phyloP scores from a whole-genome alignment of 805 yeast genomes.

The Wickerhamiella galacta region DNA sequence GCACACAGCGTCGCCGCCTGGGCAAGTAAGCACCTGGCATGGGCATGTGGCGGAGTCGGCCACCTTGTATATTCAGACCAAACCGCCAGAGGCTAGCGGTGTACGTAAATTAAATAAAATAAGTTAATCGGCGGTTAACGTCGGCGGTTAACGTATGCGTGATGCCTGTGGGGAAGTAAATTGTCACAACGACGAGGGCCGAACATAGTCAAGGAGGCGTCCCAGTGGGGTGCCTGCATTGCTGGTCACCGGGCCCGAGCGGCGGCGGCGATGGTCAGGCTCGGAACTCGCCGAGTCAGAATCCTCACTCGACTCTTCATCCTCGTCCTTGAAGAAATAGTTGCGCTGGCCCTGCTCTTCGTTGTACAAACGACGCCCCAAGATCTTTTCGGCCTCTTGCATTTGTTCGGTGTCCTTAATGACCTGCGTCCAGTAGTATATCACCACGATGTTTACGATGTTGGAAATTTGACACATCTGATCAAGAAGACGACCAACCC shows the following conservation, averaged over 20 bases:
- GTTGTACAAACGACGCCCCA: conserved; percentile 62
- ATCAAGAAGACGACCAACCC: conserved; percentile 8
- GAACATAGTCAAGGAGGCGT: too few relatives aligned
- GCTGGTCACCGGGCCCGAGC: too few relatives aligned
- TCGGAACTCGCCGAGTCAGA: too few relatives aligned
- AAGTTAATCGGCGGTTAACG: too few relatives aligned
- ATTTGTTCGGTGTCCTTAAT: conserved; percentile 38
- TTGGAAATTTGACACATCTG: conserved; percentile 29
- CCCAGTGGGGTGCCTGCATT: too few relatives aligned
- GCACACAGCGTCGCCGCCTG: conserved; percentile 26
- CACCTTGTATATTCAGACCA: too few relatives aligned
- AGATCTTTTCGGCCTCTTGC: conserved; percentile 50
- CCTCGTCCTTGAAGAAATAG: neutral
- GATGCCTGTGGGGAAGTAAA: too few relatives aligned
- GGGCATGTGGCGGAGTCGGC: too few relatives aligned
- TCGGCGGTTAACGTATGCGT: too few relatives aligned
- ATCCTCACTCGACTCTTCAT: neutral
- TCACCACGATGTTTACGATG: conserved; percentile 51
- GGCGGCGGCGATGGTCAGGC: too few relatives aligned
- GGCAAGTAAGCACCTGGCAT: conserved; percentile 10
- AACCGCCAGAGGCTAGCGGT: too few relatives aligned
- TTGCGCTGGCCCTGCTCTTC: conserved; percentile 29
- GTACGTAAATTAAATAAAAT: too few relatives aligned
- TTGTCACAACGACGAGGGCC: neutral
- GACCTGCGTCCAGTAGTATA: conserved; percentile 77